These are phyloP conservation scores for Cystobasidiopsis lactophilus DNA, from an alignment of 768 basidiomycete species.

Conservation along the genomic window DNA sequence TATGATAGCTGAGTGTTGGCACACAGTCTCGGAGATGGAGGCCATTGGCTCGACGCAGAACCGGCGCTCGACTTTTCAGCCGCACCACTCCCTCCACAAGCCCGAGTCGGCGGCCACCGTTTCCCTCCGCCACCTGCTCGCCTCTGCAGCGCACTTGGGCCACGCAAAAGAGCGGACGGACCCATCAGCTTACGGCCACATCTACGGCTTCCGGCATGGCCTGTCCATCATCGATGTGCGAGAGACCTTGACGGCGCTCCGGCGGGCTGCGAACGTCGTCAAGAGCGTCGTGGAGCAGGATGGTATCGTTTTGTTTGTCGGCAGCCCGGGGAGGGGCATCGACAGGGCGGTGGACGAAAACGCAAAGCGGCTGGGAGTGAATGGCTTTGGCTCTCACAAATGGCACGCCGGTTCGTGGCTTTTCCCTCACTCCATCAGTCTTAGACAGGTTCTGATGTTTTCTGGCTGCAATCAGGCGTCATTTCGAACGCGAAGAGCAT, in stretches of 20 bases:
- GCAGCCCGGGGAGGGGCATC: constrained; percentile 30
- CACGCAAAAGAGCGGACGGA: constrained; percentile 61
- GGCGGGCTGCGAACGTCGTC: constrained; percentile 70
- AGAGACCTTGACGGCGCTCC: constrained; percentile 70
- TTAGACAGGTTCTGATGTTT: background rate
- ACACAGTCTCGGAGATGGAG: constrained; percentile 3
- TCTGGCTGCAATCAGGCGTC: constrained; percentile 2
- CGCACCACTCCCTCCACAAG: constrained; percentile 45
- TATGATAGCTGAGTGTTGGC: background rate
- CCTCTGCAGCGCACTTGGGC: constrained; percentile 82
- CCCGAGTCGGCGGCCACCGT: constrained; percentile 39
- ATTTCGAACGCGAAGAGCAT: background rate
- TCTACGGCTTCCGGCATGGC: constrained; percentile 73
- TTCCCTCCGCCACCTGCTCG: constrained; percentile 72
- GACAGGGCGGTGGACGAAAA: constrained; percentile 29
- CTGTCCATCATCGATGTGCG: constrained; percentile 77
- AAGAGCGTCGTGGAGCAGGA: constrained; percentile 57
- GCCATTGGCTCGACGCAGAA: constrained; percentile 51
- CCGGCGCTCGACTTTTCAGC: constrained; percentile 44
- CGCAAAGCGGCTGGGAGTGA: constrained; percentile 50
- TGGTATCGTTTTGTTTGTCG: constrained; percentile 73
- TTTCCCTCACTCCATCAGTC: constrained; percentile 21
- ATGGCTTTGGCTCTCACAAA: constrained; percentile 59
- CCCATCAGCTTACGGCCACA: constrained; percentile 71
- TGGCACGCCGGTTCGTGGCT: constrained; percentile 95